Percentiles rank a stretch among this genome's conserved stretches.
phyloP scores from a whole-genome alignment of 345 rosid species.

The Reutealis trisperma region DNA sequence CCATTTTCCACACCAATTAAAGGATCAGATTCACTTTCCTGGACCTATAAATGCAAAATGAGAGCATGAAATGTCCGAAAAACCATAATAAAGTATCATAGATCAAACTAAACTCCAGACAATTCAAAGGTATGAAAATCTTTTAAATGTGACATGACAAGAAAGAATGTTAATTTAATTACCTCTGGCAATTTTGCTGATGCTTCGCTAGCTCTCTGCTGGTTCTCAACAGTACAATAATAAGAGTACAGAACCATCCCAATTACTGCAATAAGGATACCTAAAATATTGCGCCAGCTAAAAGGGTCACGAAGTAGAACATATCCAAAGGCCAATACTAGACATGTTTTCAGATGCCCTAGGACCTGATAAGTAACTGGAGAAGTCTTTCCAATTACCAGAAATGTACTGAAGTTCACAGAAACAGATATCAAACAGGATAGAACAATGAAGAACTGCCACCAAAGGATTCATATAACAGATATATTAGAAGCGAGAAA shows the following conservation, averaged over 20 bases:
- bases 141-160: neutral
- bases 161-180: conserved; percentile 2
- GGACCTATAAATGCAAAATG: conserved; percentile 41
- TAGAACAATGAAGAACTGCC: conserved; percentile 98
- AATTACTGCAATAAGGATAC: conserved; percentile 82
- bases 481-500: conserved; percentile 14
- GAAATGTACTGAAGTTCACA: conserved; percentile 98
- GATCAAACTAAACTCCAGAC: no score
- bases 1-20: conserved; percentile 71
- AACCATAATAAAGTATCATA: no score
- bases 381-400: conserved; percentile 98
- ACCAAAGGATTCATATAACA: conserved; percentile 23
- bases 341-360: conserved; percentile 98
- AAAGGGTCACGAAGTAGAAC: conserved; percentile 89
- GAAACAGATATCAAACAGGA: conserved; percentile 99
- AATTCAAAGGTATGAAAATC: no score
- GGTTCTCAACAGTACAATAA: conserved; percentile 68
- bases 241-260: conserved; percentile 98
- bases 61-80: conserved; percentile 1
- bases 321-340: conserved; percentile 96
- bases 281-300: conserved; percentile 95
- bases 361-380: conserved; percentile 99
- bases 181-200: conserved; percentile 78
- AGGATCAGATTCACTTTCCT: conserved; percentile 87
- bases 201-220: conserved; percentile 77